phyloP scores from a whole-genome alignment of 2,329 filamentous ascomycete genomes.

The Parasarocladium wereldwijsianum region DNA sequence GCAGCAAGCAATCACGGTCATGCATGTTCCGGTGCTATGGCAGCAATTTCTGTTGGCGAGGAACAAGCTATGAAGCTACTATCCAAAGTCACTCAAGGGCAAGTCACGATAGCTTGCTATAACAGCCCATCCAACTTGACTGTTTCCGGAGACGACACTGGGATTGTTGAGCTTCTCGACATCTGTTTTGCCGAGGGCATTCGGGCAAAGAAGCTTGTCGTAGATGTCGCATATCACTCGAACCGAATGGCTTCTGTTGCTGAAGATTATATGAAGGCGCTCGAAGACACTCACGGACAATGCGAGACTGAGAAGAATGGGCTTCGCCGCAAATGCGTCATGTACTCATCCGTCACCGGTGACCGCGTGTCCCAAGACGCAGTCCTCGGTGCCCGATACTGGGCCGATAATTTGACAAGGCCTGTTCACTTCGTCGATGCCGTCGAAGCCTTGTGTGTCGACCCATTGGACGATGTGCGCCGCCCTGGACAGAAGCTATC shows the following conservation, averaged over 20 bases:
- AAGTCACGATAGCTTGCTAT: conserved; percentile 20
- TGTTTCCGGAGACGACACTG: conserved; percentile 28
- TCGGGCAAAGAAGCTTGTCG: conserved; percentile 7
- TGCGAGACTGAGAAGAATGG: neutral
- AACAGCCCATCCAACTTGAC: conserved; percentile 34
- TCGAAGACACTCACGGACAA: conserved; percentile 2
- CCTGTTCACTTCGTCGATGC: conserved; percentile 8
- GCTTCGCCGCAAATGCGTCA: neutral
- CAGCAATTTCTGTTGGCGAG: no score
- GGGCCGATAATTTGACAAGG: conserved; percentile 11
- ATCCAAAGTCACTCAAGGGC: conserved; percentile 11
- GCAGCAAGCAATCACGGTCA: no score
- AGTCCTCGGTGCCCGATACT: conserved; percentile 8
- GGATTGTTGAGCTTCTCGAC: conserved; percentile 1
- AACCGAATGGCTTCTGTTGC: conserved; percentile 6
- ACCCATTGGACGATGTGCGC: no score
- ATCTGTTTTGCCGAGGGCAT: neutral
- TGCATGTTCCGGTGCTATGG: no score
- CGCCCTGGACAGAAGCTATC: no score
- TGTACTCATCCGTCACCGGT: neutral
- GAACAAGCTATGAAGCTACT: no score
- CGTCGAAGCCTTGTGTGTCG: neutral
- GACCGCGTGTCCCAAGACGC: neutral
- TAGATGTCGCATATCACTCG: conserved; percentile 8
- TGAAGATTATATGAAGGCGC: conserved; percentile 9